phyloP scores from a whole-genome alignment of 805 yeast species.

The Candida gorgasii region DNA sequence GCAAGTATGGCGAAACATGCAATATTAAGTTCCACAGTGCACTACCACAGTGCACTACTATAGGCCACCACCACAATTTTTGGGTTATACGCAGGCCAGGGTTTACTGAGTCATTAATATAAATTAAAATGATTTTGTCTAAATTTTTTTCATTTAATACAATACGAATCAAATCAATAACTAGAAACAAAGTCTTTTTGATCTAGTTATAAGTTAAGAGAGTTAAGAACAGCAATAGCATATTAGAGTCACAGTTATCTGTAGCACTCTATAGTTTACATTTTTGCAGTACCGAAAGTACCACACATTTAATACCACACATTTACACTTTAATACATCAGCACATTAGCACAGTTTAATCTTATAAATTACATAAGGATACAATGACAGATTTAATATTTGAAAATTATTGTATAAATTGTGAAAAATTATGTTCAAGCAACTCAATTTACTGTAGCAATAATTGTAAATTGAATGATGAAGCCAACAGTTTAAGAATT shows the following conservation, averaged over 20 bases:
- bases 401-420: constrained; percentile 38
- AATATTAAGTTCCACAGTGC: constrained; percentile 7
- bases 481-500: constrained; percentile 18
- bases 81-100: constrained; percentile 9
- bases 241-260: not conserved
- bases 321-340: too few species aligned
- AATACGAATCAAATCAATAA: not conserved
- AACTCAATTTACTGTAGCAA: constrained; percentile 30
- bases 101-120: constrained; percentile 8
- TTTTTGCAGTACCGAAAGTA: not conserved
- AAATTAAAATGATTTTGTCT: constrained; percentile 5
- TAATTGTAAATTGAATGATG: constrained; percentile 35
- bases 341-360: too few species aligned
- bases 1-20: constrained; percentile 8
- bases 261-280: not conserved
- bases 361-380: not conserved
- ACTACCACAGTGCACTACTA: constrained; percentile 6
- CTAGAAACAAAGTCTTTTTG: not conserved
- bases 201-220: not conserved
- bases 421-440: constrained; percentile 30
- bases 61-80: constrained; percentile 7
- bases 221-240: not conserved
- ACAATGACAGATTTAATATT: constrained; percentile 41
- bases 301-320: not conserved
- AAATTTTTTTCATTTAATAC: not conserved